Percentiles rank a stretch among this genome's conserved stretches.
Conservation (phyloP, 192 early-diverging fungal genomes). For the Spizellomyces sp. region DNA sequence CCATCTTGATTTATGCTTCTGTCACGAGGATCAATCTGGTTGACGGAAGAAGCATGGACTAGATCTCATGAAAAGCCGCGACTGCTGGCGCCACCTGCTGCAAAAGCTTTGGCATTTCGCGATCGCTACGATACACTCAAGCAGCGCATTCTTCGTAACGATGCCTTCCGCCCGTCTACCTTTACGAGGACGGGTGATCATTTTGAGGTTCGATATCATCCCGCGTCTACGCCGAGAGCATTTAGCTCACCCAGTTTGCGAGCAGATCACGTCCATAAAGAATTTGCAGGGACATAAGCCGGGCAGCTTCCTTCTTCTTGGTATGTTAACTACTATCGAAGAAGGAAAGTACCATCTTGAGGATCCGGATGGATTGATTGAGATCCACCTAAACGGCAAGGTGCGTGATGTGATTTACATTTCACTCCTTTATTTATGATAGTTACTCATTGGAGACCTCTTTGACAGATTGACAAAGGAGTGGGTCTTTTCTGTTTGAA, state of each 20-base stretch:
- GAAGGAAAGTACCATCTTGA: conserved; percentile 84
- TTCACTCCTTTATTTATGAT: neutral
- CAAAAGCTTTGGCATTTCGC: conserved; percentile 69
- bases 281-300: conserved; percentile 72
- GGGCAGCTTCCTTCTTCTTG: conserved; percentile 74
- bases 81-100: conserved; percentile 62
- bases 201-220: conserved; percentile 22
- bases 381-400: conserved; percentile 66
- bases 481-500: conserved; percentile 82
- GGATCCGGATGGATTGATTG: conserved; percentile 77
- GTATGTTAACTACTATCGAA: conserved; percentile 83
- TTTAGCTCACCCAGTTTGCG: too few species aligned
- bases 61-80: conserved; percentile 22
- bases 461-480: conserved; percentile 41
- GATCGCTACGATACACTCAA: conserved; percentile 79
- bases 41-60: neutral
- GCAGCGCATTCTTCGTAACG: conserved; percentile 80
- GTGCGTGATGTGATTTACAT: conserved; percentile 33
- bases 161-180: conserved; percentile 70
- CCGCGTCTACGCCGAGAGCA: too few species aligned
- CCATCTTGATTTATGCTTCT: neutral
- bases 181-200: conserved; percentile 49
- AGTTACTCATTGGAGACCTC: too few species aligned
- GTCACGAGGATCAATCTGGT: neutral
- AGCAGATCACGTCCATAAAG: conserved; percentile 77